Conservation (phyloP, 768 basidiomycete species). For the Artomyces pyxidatus region DNA sequence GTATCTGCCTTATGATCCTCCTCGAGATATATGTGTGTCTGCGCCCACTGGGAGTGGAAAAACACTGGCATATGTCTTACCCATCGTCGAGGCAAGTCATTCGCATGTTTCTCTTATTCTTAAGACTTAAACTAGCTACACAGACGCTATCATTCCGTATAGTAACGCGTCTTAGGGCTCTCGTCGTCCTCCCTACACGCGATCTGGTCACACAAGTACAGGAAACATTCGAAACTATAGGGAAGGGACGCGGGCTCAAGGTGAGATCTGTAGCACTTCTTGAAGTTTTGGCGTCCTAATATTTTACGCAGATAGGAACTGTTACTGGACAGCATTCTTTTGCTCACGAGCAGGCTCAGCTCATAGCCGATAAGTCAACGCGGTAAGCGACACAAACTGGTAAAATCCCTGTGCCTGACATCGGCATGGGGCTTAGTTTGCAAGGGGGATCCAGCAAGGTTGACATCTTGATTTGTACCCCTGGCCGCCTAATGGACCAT, state of each 20-base stretch:
- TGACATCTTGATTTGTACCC: constrained; percentile 93
- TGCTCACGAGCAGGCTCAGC: constrained; percentile 76
- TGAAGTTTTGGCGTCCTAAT: not conserved
- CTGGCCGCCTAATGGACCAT: constrained; percentile 93
- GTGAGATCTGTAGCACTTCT: constrained; percentile 36
- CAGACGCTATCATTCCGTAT: constrained; percentile 67
- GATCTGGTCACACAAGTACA: constrained; percentile 89
- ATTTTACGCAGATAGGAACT: constrained; percentile 45
- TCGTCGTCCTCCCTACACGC: constrained; percentile 87
- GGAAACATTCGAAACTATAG: constrained; percentile 82
- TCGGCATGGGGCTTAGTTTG: constrained; percentile 35
- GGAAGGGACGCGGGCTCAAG: constrained; percentile 82
- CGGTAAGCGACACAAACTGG: constrained; percentile 31
- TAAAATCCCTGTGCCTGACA: not conserved
- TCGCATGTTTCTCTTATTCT: not conserved
- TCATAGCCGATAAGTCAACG: constrained; percentile 53
- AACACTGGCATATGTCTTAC: constrained; percentile 92
- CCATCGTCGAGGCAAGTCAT: constrained; percentile 71
- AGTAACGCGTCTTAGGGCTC: constrained; percentile 78
- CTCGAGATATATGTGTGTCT: constrained; percentile 84
- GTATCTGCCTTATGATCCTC: constrained; percentile 58
- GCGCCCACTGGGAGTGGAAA: constrained; percentile 98
- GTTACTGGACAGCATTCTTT: constrained; percentile 95
- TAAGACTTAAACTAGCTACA: constrained; percentile 1
- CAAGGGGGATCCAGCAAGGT: constrained; percentile 85